Conservation (phyloP, 495 filamentous ascomycete genomes). For the Penicillium antarcticum region DNA sequence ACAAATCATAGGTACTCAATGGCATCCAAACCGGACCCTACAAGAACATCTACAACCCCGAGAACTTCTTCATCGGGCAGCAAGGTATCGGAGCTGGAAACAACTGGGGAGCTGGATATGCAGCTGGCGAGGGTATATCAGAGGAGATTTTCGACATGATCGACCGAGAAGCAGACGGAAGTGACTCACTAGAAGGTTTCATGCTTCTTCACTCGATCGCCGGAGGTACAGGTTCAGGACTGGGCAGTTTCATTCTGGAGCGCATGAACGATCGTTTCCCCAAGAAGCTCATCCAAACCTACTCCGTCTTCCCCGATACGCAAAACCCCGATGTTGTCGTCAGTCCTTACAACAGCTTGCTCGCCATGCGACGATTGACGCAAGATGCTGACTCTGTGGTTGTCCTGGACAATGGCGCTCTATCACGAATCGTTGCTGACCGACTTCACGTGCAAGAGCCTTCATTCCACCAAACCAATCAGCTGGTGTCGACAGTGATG, state of each 20-base stretch:
- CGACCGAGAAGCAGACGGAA: constrained; percentile 95
- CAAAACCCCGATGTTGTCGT: constrained; percentile 90
- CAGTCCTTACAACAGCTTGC: constrained; percentile 94
- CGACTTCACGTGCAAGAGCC: constrained; percentile 89
- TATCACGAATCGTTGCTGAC: constrained; percentile 92
- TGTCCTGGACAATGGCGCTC: constrained; percentile 93
- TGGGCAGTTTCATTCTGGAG: constrained; percentile 94
- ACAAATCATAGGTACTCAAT: constrained; percentile 71
- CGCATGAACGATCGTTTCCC: constrained; percentile 95
- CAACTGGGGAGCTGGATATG: constrained; percentile 96
- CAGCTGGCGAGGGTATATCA: constrained; percentile 85
- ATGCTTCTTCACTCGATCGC: constrained; percentile 99
- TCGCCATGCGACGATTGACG: constrained; percentile 85
- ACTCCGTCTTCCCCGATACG: constrained; percentile 95
- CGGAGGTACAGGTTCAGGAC: constrained; percentile 89
- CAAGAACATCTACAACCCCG: constrained; percentile 97
- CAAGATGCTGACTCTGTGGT: constrained; percentile 97
- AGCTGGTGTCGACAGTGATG: constrained; percentile 97
- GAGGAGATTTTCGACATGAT: constrained; percentile 99
- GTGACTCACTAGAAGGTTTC: constrained; percentile 96
- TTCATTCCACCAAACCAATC: constrained; percentile 96
- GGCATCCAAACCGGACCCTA: constrained; percentile 89
- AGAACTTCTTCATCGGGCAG: constrained; percentile 95
- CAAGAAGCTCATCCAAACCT: constrained; percentile 98
- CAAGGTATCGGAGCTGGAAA: constrained; percentile 92